Base-by-base conservation (phyloP, 768 basidiomycete species). In the Suillus tomentosus region DNA sequence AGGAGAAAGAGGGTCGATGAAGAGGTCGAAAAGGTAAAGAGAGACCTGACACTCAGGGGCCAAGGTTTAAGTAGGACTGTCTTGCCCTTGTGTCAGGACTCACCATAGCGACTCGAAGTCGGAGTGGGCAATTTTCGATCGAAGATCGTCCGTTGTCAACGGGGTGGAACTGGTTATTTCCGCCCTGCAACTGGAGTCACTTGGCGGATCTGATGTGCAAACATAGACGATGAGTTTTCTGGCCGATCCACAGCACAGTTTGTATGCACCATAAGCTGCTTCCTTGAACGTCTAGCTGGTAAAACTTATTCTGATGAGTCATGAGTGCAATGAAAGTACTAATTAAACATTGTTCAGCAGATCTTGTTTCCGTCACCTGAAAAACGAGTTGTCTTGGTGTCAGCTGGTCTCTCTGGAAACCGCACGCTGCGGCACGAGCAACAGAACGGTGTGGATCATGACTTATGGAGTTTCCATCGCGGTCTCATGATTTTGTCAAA, bases 1-100 rank as follows among this genome's bases (percentile, higher is more conserved):
- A 68, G 64, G 60, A 65, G 67, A 72, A 77, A 76, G 67, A 70
- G 71, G 64, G 64, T 45, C 61, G 66, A 62, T 60, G 69, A 72
- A 73, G 75, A 67, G 70, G 71, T 64, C 65, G 65, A 56, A 62
- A 65, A 61, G 13, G 60, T 17, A 40, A 66, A 37, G 34, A 47
- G 36, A 24, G 57, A 17, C 19, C 6, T 58, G 24, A 40, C 43
- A 36, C 36, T 24, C 60, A 61, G 50, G 55, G 65, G 31, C 19
- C 27, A 15, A 9, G 27, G 48, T 42, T 65, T 65, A 65, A 53
- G 65, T 66, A 60, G 40, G 34, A 64, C 19, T 42, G 40, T 58
- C 17, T 65, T 24, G 58, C 48, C 36, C 27, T 31, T 42, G 58
- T 53, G 37, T 53, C 50, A 66, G 39, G 47, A 61, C 65, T 66